Percentiles rank a stretch among this genome's conserved stretches.
Evolutionary conservation across 106 monocot genomes (phyloP).

Genomic region (Platanthera zijinensis): DNA sequence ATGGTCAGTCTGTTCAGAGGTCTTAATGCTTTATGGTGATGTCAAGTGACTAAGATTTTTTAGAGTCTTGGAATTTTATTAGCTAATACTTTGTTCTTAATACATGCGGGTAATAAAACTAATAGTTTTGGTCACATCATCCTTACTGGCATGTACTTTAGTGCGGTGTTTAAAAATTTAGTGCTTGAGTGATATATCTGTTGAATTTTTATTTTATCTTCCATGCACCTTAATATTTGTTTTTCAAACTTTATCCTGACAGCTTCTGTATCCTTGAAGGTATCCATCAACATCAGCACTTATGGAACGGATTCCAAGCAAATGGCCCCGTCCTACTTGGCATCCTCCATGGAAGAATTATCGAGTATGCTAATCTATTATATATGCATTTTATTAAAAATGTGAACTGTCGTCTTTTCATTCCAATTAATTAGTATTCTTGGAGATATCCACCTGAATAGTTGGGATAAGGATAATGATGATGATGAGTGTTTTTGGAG

Average conservation of each 20-base stretch:
- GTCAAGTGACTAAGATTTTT: background rate
- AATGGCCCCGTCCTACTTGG: constrained; percentile 96
- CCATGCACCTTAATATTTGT: background rate
- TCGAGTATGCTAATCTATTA: constrained; percentile 34
- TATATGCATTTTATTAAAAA: background rate
- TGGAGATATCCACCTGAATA: background rate
- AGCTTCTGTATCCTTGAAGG: constrained; percentile 19
- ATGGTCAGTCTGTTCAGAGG: background rate
- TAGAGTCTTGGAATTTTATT: background rate
- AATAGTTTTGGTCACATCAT: background rate
- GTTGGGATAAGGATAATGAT: background rate
- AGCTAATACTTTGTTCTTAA: background rate
- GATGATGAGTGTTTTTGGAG: background rate
- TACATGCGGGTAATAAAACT: background rate
- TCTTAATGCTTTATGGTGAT: background rate
- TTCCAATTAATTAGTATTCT: background rate
- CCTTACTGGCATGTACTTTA: background rate
- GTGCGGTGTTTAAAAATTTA: background rate
- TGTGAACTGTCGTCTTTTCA: background rate
- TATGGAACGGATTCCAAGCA: constrained; percentile 88
- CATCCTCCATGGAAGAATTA: constrained; percentile 98
- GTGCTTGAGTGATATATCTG: background rate
- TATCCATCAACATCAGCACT: constrained; percentile 67
- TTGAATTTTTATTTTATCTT: constrained; percentile 2
- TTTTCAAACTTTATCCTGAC: constrained; percentile 7